Conservation (phyloP, 179 eudicot genomes). For the Spergularia azorica region DNA sequence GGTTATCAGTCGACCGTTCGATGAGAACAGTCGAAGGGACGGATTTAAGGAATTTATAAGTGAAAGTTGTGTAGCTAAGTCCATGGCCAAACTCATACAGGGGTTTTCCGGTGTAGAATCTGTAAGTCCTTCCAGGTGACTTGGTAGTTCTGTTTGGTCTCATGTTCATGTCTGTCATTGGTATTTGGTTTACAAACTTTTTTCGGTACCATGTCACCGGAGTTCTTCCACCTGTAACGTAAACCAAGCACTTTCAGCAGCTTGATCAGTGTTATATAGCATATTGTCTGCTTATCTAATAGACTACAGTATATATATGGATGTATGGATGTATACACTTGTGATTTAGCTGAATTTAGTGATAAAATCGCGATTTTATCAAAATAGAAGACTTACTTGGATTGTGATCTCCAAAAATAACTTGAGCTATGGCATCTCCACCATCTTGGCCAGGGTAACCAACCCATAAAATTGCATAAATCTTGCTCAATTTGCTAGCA, state of each 20-base stretch:
- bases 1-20: background rate
- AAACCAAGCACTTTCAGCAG: background rate
- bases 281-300: no score
- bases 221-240: slow-evolving; percentile 34
- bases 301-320: no score
- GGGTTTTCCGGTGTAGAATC: slow-evolving; percentile 31
- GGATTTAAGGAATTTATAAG: background rate
- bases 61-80: slow-evolving; percentile 34
- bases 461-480: slow-evolving; percentile 56
- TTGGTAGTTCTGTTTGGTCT: slow-evolving; percentile 25
- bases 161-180: slow-evolving; percentile 43
- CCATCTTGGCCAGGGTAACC: slow-evolving; percentile 85
- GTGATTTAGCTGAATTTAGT: no score
- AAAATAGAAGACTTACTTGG: slow-evolving; percentile 51
- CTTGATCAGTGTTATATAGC: no score
- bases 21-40: background rate
- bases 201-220: slow-evolving; percentile 43
- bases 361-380: background rate
- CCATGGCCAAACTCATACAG: slow-evolving; percentile 37
- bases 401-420: slow-evolving; percentile 56
- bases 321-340: no score
- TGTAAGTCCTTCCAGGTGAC: slow-evolving; percentile 41
- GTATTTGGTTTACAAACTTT: slow-evolving; percentile 23
- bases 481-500: slow-evolving; percentile 14
- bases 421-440: slow-evolving; percentile 73